phyloP scores from a whole-genome alignment of 2,329 filamentous ascomycete species.

The Ophiostoma sp. region DNA sequence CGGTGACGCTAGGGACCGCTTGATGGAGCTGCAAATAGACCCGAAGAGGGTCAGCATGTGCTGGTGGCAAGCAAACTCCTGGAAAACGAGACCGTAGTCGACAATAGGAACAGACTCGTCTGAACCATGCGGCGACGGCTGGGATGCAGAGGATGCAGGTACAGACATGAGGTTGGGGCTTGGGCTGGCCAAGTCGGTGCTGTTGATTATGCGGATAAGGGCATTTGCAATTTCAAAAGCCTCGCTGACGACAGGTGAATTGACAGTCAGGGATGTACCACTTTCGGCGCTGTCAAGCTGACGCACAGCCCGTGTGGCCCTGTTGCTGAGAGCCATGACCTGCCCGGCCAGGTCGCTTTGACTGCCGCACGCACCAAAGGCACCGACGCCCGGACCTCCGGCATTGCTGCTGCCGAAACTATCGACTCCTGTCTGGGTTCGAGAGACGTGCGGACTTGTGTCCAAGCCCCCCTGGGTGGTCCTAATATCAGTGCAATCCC shows the following conservation, averaged over 20 bases:
- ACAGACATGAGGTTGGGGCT: background rate
- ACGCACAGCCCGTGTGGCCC: background rate
- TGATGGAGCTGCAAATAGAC: background rate
- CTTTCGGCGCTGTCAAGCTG: background rate
- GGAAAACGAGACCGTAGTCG: background rate
- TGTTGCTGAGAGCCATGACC: background rate
- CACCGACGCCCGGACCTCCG: no score
- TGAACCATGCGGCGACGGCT: background rate
- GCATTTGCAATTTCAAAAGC: background rate
- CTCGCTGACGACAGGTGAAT: background rate
- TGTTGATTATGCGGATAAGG: background rate
- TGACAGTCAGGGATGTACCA: background rate
- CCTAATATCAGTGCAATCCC: background rate
- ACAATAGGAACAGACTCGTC: background rate
- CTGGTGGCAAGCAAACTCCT: background rate
- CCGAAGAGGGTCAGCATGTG: background rate
- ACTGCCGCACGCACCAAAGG: background rate
- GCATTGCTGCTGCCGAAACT: background rate
- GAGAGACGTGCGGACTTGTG: background rate
- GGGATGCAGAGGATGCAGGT: background rate
- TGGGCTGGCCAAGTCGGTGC: background rate
- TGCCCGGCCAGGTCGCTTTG: background rate
- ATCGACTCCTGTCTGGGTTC: background rate
- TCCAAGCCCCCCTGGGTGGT: background rate
- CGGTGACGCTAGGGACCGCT: background rate